phyloP scores from a whole-genome alignment of 768 basidiomycete species.

The Auricularia heimuer region DNA sequence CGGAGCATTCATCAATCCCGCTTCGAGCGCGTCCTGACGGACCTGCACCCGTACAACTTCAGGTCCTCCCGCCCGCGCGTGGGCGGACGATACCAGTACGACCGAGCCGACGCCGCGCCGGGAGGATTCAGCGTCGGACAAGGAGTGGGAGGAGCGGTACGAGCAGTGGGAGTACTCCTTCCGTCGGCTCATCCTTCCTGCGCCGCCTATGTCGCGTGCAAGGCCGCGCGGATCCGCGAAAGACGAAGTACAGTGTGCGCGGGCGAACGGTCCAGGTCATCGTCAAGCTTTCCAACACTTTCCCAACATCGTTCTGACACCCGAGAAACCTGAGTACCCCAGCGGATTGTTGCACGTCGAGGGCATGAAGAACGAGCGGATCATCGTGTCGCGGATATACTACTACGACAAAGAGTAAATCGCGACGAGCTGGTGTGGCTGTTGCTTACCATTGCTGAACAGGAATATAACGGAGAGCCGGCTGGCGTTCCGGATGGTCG shows the following conservation, averaged over 20 bases:
- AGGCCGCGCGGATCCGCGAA: background rate
- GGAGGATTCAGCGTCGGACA: constrained; percentile 25
- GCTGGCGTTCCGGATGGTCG: constrained; percentile 42
- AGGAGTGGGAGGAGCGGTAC: constrained; percentile 39
- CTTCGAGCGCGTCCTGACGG: constrained; percentile 44
- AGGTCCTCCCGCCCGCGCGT: constrained; percentile 25
- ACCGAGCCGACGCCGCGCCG: background rate
- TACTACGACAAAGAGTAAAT: constrained; percentile 13
- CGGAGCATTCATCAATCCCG: constrained; percentile 26
- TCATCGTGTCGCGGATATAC: constrained; percentile 38
- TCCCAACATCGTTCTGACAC: constrained; percentile 14
- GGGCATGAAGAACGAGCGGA: constrained; percentile 43
- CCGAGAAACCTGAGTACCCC: constrained; percentile 24
- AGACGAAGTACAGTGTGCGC: constrained; percentile 26
- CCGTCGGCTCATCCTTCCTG: no score
- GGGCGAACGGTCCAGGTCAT: constrained; percentile 28
- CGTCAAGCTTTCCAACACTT: constrained; percentile 31
- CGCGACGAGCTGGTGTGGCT: background rate
- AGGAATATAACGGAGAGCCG: constrained; percentile 36
- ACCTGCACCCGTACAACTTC: constrained; percentile 33
- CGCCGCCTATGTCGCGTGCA: no score
- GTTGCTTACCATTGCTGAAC: background rate
- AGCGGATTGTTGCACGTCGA: constrained; percentile 39
- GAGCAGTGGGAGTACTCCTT: constrained; percentile 11
- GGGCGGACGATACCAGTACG: no score